phyloP scores from a whole-genome alignment of 106 monocot genomes.

The Iris macrosiphon region DNA sequence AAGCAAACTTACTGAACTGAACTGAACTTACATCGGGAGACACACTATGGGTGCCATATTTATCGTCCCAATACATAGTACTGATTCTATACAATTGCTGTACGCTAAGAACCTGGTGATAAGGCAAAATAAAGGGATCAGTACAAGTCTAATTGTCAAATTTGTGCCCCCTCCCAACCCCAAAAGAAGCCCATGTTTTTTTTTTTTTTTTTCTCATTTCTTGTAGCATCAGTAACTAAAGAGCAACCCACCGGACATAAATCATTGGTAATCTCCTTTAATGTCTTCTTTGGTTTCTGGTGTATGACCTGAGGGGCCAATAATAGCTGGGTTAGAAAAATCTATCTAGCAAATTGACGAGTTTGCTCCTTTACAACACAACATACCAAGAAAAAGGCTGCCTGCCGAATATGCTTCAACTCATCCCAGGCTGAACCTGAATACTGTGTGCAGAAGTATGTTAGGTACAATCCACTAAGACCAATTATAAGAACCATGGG shows the following conservation, averaged over 20 bases:
- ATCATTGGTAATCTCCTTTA: conserved; percentile 71
- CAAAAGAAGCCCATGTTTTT: too few species aligned
- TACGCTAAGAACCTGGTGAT: conserved; percentile 53
- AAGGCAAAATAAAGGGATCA: not conserved
- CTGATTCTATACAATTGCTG: conserved; percentile 69
- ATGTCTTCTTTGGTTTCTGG: conserved; percentile 51
- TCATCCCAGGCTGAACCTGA: conserved; percentile 66
- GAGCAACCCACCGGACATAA: conserved; percentile 55
- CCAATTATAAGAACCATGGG: not conserved
- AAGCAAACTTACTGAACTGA: not conserved
- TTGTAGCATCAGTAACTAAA: not conserved
- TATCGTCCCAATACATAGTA: conserved; percentile 80
- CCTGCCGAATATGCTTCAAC: conserved; percentile 68
- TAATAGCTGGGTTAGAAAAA: not conserved
- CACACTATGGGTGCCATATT: conserved; percentile 57
- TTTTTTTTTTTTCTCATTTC: not conserved
- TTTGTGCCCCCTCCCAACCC: too few species aligned
- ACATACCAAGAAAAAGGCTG: conserved; percentile 67
- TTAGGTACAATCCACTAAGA: not conserved
- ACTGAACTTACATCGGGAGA: conserved; percentile 44
- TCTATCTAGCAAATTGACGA: not conserved
- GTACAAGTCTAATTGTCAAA: not conserved
- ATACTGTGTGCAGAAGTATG: conserved; percentile 29
- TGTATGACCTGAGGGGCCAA: conserved; percentile 42
- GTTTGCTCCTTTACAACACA: not conserved